These are phyloP conservation scores for Taphrina flavorubra DNA, from an alignment of 1,139 yeast genomes.

Conservation along the genomic window DNA sequence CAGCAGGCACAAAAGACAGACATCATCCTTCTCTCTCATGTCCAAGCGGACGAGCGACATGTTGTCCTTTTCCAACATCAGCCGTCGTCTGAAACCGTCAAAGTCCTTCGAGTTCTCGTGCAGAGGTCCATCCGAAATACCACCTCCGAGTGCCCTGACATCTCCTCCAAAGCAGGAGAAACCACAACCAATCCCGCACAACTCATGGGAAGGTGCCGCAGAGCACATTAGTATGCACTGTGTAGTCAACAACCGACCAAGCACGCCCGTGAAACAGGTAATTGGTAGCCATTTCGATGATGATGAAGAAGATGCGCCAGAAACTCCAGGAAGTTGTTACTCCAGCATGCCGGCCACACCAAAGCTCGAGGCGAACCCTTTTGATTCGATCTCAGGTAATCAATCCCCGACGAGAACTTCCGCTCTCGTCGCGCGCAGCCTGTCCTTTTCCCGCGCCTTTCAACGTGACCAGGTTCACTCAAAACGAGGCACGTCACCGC, in stretches of 20 bases:
- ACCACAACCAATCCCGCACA: not conserved
- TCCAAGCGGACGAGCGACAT: constrained; percentile 8
- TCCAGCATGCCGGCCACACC: constrained; percentile 22
- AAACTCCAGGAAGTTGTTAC: constrained; percentile 15
- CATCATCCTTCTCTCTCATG: constrained; percentile 7
- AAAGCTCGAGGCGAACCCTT: not conserved
- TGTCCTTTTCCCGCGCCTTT: constrained; percentile 2
- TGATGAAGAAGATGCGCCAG: not conserved
- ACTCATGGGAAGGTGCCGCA: too few species aligned
- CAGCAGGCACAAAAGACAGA: constrained; percentile 8
- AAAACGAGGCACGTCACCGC: not conserved
- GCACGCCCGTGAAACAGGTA: not conserved
- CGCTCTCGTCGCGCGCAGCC: not conserved
- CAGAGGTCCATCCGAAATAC: constrained; percentile 9
- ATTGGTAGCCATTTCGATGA: not conserved
- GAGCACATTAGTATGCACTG: too few species aligned
- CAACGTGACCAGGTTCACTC: not conserved
- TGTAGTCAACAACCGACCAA: not conserved
- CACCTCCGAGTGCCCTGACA: not conserved
- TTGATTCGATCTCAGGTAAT: not conserved
- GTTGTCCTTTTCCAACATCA: constrained; percentile 1
- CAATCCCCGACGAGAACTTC: not conserved
- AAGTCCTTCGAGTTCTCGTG: constrained; percentile 9
- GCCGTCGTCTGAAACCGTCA: constrained; percentile 1
- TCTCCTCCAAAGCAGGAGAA: not conserved